Base-by-base conservation (phyloP, 306 rosid genomes). In the Vicia villosa region DNA sequence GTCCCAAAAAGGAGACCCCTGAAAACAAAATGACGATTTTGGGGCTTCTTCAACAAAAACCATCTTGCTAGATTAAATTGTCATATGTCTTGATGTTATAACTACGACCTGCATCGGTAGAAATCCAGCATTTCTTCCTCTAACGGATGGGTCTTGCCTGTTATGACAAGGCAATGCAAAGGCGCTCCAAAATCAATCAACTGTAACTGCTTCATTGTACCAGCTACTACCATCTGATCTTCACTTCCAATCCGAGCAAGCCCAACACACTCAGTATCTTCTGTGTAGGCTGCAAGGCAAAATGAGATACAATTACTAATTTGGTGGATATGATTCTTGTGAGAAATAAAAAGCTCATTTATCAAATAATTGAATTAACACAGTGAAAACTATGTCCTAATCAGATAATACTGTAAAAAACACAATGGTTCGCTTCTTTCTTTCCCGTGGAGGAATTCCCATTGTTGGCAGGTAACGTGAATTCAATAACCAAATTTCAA, bases 101-200 rank as follows among this genome's bases (percentile, higher is more conserved):
- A 69, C 57, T 80, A 72, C 11, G 82, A 22, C 21, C 74, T 74
- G 64, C 72, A 63, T 76, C 82, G 73, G 84, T 84, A 90, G 60
- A 90, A 90, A 37, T 90, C 85, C 34, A 94, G 76, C 97, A 90
- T 88, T 74, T 94, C 97, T 60, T 90, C 95, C 82, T 94, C 96
- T 74, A 94, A 69, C 0, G 97, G 97, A 83, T 94, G 96, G 69
- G 92, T 86, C 54, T 93, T 74, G 78, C 98, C 94, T 20, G 77
- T 80, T 59, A 93, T 90, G 70, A 90, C 98, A 72, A 93, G 94
- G 80, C 96, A 93, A 68, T 93, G 98, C 60, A 93, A 90, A 70
- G 98, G 98, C 15, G 77, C 82, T 40, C 98, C 98, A 71, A 90
- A 93, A 79, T 93, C 92, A 55, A 85, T 66, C 22, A 12, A 82